Percentiles rank a stretch among this genome's conserved stretches.
phyloP scores from a whole-genome alignment of 257 asterid species.

The Primulina tabacum region DNA sequence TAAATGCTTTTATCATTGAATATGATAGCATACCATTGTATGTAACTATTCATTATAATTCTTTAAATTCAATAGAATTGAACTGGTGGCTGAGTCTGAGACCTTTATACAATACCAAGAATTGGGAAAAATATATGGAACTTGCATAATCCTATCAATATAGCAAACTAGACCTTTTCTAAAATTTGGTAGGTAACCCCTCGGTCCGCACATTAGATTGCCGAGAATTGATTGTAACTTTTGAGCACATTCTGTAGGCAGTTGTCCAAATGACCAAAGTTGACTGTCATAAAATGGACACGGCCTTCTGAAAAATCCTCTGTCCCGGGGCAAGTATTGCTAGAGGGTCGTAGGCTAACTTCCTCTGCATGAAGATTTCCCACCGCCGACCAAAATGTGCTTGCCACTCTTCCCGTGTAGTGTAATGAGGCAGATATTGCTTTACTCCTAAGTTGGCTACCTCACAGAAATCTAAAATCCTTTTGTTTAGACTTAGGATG shows the following conservation, averaged over 20 bases:
- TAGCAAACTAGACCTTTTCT: conserved; percentile 19
- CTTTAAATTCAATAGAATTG: conserved; percentile 17
- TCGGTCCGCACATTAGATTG: conserved; percentile 1
- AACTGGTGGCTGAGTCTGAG: conserved; percentile 20
- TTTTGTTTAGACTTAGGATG: conserved; percentile 43
- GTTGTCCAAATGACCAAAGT: conserved; percentile 1
- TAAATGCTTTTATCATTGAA: background rate
- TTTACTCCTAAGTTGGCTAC: conserved; percentile 58
- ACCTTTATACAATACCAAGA: conserved; percentile 34
- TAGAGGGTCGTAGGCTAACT: conserved; percentile 77
- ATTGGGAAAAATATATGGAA: conserved; percentile 33
- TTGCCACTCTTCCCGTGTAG: conserved; percentile 71
- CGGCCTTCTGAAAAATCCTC: conserved; percentile 66
- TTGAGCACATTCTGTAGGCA: conserved; percentile 15
- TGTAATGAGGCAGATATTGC: conserved; percentile 75
- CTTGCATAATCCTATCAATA: conserved; percentile 30
- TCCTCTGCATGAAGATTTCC: conserved; percentile 68
- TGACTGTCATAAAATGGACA: conserved; percentile 51
- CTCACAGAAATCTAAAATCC: conserved; percentile 63
- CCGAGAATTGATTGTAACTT: conserved; percentile 14
- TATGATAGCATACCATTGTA: background rate
- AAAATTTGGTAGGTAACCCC: conserved; percentile 3
- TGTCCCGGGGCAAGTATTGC: conserved; percentile 92
- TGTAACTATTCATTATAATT: background rate
- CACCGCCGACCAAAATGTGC: conserved; percentile 71